Conservation (phyloP, 2,329 filamentous ascomycete genomes). For the Monosporascus ibericus region DNA sequence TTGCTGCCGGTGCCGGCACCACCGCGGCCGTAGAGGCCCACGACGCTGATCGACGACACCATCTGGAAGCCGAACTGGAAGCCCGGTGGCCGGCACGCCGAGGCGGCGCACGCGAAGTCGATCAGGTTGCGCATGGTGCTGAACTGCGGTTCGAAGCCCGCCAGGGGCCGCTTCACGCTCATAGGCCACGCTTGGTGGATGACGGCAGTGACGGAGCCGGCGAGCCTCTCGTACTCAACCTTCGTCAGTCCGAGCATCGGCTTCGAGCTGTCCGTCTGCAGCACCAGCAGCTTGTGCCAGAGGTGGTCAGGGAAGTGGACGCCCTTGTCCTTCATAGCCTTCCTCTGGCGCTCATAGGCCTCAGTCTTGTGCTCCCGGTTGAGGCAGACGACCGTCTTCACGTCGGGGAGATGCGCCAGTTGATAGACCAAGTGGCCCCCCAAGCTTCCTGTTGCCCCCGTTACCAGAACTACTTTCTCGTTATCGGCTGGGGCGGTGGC, state of each 20-base stretch:
- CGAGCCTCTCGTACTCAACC: background rate
- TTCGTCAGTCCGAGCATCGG: background rate
- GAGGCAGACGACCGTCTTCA: conserved; percentile 35
- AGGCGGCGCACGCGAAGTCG: background rate
- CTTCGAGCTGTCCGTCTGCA: background rate
- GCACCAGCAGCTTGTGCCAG: background rate
- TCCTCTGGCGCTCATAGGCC: conserved; percentile 8
- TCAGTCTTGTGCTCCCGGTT: conserved; percentile 30
- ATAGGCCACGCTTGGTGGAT: conserved; percentile 7
- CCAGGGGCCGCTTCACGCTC: conserved; percentile 1
- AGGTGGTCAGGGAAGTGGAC: conserved; percentile 1
- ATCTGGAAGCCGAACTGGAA: conserved; percentile 29
- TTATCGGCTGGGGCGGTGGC: conserved; percentile 19
- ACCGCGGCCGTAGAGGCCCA: conserved; percentile 22
- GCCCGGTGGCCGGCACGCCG: background rate
- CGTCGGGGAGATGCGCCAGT: conserved; percentile 19
- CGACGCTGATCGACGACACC: conserved; percentile 33
- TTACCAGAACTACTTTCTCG: conserved; percentile 28
- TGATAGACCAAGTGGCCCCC: conserved; percentile 29
- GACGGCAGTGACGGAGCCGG: conserved; percentile 1
- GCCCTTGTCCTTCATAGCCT: conserved; percentile 8
- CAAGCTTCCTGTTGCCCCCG: conserved; percentile 33
- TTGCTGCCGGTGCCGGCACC: conserved; percentile 2
- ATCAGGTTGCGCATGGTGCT: conserved; percentile 3
- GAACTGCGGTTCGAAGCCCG: conserved; percentile 4